Evolutionary conservation across 2,329 filamentous ascomycete genomes (phyloP).

Genomic region (Triangularia setosa): DNA sequence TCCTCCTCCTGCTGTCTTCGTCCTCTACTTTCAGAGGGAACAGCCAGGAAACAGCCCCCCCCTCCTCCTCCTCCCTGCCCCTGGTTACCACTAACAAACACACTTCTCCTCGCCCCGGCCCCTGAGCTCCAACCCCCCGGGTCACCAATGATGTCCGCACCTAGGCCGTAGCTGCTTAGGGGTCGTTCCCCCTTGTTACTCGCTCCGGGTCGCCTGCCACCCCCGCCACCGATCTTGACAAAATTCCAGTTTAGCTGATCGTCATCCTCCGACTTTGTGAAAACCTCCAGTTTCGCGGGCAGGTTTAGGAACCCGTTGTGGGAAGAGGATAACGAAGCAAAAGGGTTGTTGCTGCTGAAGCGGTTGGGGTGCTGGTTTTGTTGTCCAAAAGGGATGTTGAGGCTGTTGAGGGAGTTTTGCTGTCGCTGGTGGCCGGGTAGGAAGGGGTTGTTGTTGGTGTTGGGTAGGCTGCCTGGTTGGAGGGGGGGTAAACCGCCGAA

Average conservation of each 20-base stretch:
- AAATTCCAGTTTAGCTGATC: constrained; percentile 55
- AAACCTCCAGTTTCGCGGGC: constrained; percentile 55
- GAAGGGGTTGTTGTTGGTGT: constrained; percentile 9
- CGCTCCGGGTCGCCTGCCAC: constrained; percentile 37
- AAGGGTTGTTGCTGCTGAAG: constrained; percentile 60
- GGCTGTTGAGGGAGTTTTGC: constrained; percentile 18
- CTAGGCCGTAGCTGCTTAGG: constrained; percentile 55
- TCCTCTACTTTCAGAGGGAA: constrained; percentile 35
- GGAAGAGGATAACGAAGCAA: constrained; percentile 37
- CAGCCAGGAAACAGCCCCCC: constrained; percentile 49
- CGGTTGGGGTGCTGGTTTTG: constrained; percentile 33
- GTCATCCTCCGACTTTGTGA: constrained; percentile 56
- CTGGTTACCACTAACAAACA: constrained; percentile 52
- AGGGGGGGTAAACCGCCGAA: constrained; percentile 8
- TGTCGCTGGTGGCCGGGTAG: constrained; percentile 15
- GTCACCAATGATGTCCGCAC: constrained; percentile 41
- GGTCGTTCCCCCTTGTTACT: constrained; percentile 35
- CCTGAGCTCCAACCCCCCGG: constrained; percentile 48
- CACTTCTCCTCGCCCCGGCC: constrained; percentile 48
- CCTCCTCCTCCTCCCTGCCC: too few relatives aligned
- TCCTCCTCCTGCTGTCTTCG: neutral
- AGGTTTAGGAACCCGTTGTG: constrained; percentile 34
- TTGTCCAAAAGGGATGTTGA: constrained; percentile 18
- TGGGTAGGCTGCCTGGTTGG: constrained; percentile 1
- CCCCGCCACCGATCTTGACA: constrained; percentile 41